A percentile compares a stretch with the other conserved stretches of the same genome.
Evolutionary conservation across 768 basidiomycete genomes (phyloP).

Genomic region (Cyclocybe aegerita): DNA sequence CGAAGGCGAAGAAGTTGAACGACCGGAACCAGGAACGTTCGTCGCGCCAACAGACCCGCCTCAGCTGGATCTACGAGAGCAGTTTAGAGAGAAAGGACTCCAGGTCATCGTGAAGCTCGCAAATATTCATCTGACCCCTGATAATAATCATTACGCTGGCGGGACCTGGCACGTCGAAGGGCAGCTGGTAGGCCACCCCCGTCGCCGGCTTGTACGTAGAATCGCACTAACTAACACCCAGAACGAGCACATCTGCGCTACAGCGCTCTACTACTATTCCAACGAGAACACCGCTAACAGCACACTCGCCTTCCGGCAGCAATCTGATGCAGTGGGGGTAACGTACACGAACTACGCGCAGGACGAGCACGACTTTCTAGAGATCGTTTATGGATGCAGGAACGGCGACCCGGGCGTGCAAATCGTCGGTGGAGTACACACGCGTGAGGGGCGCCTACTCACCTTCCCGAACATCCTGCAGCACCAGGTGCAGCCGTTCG

Average conservation of each 20-base stretch:
- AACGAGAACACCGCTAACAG: slow-evolving; percentile 23
- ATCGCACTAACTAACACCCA: slow-evolving; percentile 2
- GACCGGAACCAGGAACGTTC: slow-evolving; percentile 21
- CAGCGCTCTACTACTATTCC: slow-evolving; percentile 28
- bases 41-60: not conserved
- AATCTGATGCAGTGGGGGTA: not conserved
- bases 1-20: not conserved
- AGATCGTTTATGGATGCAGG: slow-evolving; percentile 23
- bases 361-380: slow-evolving; percentile 26
- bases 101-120: slow-evolving; percentile 27
- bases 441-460: slow-evolving; percentile 33
- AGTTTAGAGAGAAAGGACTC: slow-evolving; percentile 10
- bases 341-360: slow-evolving; percentile 21
- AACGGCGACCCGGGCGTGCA: slow-evolving; percentile 24
- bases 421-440: slow-evolving; percentile 31
- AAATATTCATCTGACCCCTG: slow-evolving; percentile 29
- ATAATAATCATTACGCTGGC: slow-evolving; percentile 24
- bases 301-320: slow-evolving; percentile 23
- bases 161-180: slow-evolving; percentile 32
- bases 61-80: slow-evolving; percentile 9
- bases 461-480: slow-evolving; percentile 44
- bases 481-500: slow-evolving; percentile 38
- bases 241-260: slow-evolving; percentile 34
- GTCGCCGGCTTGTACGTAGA: not conserved
- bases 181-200: slow-evolving; percentile 13